Evolutionary conservation across 2,329 filamentous ascomycete genomes (phyloP).

Genomic region (Celoporthe dispersa): DNA sequence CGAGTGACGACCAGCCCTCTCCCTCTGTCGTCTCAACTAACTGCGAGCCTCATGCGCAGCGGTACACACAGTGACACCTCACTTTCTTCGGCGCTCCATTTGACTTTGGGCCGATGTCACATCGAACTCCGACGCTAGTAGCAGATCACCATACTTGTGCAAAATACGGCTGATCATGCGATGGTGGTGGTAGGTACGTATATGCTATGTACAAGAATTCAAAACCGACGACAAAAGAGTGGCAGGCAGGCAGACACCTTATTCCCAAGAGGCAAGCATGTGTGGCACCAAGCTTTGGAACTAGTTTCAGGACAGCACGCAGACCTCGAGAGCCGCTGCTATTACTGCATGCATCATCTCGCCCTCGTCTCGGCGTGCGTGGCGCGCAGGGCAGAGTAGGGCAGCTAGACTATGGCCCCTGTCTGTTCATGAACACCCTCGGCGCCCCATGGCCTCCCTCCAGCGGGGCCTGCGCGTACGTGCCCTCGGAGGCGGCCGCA

Average conservation of each 20-base stretch:
- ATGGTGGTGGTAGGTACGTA: conserved; percentile 5
- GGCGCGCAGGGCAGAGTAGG: not conserved
- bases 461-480: conserved; percentile 28
- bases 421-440: conserved; percentile 34
- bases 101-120: conserved; percentile 5
- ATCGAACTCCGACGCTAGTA: not conserved
- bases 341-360: not conserved
- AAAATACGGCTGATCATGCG: conserved; percentile 9
- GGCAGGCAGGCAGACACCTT: not conserved
- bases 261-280: not conserved
- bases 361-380: not conserved
- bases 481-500: not conserved
- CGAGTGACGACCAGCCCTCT: not conserved
- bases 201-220: conserved; percentile 12
- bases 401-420: conserved; percentile 9
- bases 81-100: not conserved
- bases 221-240: not conserved
- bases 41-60: not conserved
- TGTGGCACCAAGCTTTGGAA: not conserved
- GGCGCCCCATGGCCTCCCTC: conserved; percentile 28
- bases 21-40: not conserved
- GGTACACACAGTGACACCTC: not conserved
- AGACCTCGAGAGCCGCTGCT: not conserved
- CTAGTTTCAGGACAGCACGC: not conserved
- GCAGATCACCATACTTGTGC: not conserved